phyloP scores from a whole-genome alignment of 164 flowering plant species.

The Piper longum region DNA sequence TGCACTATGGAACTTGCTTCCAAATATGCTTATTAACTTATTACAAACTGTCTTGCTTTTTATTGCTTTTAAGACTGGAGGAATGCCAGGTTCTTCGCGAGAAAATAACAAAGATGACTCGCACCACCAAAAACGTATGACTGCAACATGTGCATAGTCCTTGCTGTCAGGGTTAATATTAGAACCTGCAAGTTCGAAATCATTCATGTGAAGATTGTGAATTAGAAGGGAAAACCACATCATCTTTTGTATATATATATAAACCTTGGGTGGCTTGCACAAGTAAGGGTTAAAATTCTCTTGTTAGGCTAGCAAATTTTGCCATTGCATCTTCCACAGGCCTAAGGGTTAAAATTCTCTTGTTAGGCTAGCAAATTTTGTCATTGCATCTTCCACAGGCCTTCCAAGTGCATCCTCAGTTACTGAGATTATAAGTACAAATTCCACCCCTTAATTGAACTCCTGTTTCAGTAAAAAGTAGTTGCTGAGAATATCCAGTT shows the following conservation, averaged over 20 bases:
- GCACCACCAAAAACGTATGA: slow-evolving; percentile 77
- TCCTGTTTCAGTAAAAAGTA: slow-evolving; percentile 34
- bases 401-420: slow-evolving; percentile 26
- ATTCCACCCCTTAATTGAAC: slow-evolving; percentile 72
- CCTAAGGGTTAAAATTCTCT: slow-evolving; percentile 39
- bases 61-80: not conserved
- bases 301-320: slow-evolving; percentile 32
- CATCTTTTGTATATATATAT: not conserved
- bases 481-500: not conserved
- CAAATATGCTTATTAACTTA: not conserved
- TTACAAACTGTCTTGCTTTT: not conserved
- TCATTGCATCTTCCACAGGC: slow-evolving; percentile 50
- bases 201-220: not conserved
- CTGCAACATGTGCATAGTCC: slow-evolving; percentile 57
- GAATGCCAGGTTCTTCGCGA: not conserved
- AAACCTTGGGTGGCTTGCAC: slow-evolving; percentile 77
- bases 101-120: slow-evolving; percentile 11
- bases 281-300: slow-evolving; percentile 45
- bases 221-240: not conserved
- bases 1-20: not conserved
- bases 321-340: slow-evolving; percentile 50
- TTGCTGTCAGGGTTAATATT: slow-evolving; percentile 36
- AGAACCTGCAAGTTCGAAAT: slow-evolving; percentile 31
- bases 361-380: slow-evolving; percentile 32
- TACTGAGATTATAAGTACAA: slow-evolving; percentile 51